Percentiles rank a stretch among this genome's conserved stretches.
phyloP scores from a whole-genome alignment of 257 asterid genomes.

The Hygrophila difformis region DNA sequence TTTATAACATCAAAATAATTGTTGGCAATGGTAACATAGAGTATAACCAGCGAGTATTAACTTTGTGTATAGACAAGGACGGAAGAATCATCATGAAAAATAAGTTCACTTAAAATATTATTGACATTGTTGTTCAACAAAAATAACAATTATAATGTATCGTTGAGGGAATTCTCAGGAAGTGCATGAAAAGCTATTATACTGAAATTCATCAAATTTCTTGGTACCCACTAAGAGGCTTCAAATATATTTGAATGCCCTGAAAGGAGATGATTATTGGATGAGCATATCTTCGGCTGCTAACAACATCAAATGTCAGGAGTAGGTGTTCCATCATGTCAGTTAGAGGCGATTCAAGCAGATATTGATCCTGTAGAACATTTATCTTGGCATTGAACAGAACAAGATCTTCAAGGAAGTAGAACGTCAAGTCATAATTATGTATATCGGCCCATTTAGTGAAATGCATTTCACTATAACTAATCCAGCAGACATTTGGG shows the following conservation, averaged over 20 bases:
- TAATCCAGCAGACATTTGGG: not conserved
- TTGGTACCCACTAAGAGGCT: slow-evolving; percentile 5
- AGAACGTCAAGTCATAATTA: slow-evolving; percentile 1
- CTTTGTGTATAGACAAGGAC: not conserved
- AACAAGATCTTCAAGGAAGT: slow-evolving; percentile 7
- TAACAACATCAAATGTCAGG: slow-evolving; percentile 13
- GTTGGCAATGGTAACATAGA: not conserved
- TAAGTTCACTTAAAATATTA: not conserved
- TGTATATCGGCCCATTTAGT: slow-evolving; percentile 3
- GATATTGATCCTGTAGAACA: slow-evolving; percentile 14
- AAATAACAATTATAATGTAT: no score
- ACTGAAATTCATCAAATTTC: slow-evolving; percentile 1
- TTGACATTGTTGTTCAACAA: not conserved
- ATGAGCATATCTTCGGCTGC: slow-evolving; percentile 1
- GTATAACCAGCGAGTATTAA: not conserved
- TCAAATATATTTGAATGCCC: not conserved
- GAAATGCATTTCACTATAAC: not conserved
- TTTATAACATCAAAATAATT: not conserved
- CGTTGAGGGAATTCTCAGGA: slow-evolving; percentile 3
- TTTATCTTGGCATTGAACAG: slow-evolving; percentile 13
- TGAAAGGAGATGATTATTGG: slow-evolving; percentile 15
- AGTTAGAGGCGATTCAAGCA: slow-evolving; percentile 11
- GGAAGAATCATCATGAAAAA: not conserved
- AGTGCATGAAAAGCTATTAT: slow-evolving; percentile 5
- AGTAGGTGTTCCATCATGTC: slow-evolving; percentile 12